Conservation (phyloP, 2,329 filamentous ascomycete genomes). For the Ascochyta clinopodiicola region DNA sequence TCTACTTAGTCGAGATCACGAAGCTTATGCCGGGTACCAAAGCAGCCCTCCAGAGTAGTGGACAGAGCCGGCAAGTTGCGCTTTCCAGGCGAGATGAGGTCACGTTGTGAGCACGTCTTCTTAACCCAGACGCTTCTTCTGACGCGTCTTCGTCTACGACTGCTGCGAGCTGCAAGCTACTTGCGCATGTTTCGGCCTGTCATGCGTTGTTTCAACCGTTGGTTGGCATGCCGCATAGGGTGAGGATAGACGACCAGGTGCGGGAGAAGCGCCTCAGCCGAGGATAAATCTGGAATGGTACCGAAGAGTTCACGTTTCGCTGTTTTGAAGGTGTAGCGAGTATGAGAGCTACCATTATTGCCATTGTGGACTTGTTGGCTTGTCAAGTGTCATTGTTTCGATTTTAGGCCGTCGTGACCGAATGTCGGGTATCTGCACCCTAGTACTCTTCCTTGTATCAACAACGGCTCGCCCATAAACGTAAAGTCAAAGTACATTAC, state of each 20-base stretch:
- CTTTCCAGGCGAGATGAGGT: not conserved
- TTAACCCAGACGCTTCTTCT: slow-evolving; percentile 3
- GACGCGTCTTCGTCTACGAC: slow-evolving; percentile 8
- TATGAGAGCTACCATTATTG: slow-evolving; percentile 8
- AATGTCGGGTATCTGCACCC: slow-evolving; percentile 4
- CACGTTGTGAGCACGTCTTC: slow-evolving; percentile 4
- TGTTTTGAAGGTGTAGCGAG: slow-evolving; percentile 6
- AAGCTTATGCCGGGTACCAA: no score
- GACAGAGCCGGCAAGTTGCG: not conserved
- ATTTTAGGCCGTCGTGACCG: slow-evolving; percentile 5
- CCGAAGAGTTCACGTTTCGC: not conserved
- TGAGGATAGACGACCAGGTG: slow-evolving; percentile 9
- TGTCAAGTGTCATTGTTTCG: slow-evolving; percentile 10
- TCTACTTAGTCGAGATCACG: no score
- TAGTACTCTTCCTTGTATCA: slow-evolving; percentile 5
- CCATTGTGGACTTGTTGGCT: slow-evolving; percentile 8
- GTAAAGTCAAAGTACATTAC: slow-evolving; percentile 22
- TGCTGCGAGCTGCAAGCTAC: not conserved
- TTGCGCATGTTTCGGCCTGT: slow-evolving; percentile 13
- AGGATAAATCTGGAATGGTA: not conserved
- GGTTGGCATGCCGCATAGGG: slow-evolving; percentile 7
- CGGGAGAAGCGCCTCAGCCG: slow-evolving; percentile 5
- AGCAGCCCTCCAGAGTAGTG: not conserved
- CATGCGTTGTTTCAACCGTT: slow-evolving; percentile 16
- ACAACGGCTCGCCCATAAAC: slow-evolving; percentile 12